Conservation (phyloP, 129 eudicot genomes). For the Apium graveolens region DNA sequence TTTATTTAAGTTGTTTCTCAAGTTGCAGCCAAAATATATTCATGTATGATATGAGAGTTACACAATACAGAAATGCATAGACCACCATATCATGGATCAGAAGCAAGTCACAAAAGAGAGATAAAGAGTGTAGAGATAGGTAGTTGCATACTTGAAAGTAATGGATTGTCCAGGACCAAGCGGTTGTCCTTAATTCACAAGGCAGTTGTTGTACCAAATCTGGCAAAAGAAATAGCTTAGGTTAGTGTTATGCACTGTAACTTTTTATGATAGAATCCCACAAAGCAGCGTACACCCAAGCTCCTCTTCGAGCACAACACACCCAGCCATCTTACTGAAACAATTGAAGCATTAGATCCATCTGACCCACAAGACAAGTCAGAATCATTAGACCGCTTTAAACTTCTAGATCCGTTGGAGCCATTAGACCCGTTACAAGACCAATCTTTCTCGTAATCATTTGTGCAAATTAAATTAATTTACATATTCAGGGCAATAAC, state of each 20-base stretch:
- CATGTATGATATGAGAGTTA: neutral
- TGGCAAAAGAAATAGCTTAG: conserved; percentile 43
- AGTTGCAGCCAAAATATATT: neutral
- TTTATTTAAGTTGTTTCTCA: neutral
- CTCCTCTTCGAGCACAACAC: conserved; percentile 28
- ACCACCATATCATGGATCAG: too few species aligned
- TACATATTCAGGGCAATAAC: neutral
- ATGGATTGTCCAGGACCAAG: conserved; percentile 33
- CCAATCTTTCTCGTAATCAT: neutral
- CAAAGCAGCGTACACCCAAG: conserved; percentile 40
- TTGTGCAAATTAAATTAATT: neutral
- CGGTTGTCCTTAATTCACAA: conserved; percentile 54
- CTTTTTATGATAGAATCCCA: conserved; percentile 58
- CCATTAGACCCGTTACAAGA: neutral
- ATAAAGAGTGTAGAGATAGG: conserved; percentile 42
- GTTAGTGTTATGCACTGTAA: conserved; percentile 46
- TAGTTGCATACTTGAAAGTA: conserved; percentile 51
- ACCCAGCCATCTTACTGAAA: conserved; percentile 9
- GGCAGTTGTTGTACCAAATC: conserved; percentile 40
- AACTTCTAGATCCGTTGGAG: neutral
- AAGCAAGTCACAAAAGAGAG: conserved; percentile 19
- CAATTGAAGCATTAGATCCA: conserved; percentile 6
- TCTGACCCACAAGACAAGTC: neutral
- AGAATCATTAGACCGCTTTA: neutral
- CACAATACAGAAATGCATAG: too few species aligned